Evolutionary conservation across 2,329 filamentous ascomycete genomes (phyloP), one percentile per base, ranked within the genome.

Genomic region (Penicillium decumbens): DNA sequence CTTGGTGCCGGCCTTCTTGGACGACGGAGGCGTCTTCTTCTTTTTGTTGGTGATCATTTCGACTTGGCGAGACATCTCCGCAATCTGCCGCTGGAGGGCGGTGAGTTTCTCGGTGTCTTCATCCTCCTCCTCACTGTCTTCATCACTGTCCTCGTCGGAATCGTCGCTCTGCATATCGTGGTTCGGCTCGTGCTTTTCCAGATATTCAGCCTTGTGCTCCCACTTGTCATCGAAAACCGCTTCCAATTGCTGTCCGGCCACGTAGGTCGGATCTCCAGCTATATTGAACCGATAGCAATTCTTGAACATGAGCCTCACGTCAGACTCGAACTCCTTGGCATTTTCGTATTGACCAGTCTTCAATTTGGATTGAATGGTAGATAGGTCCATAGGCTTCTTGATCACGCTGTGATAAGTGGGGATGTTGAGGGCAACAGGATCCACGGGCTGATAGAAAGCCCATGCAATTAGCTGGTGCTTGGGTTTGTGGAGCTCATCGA

Each of bases 231-330:
- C 83, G 70, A 95, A 96, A 1, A 92, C 65, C 4, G 81, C 79
- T 66, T 95, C 83, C 3, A 95, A 75, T 51, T 83, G 75, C 59
- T 87, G 83, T 10, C 89, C 92, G 57, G 86, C 77, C 27, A 77
- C 68, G 50, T 88, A 84, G 13, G 95, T 88, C 0, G 83, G 78
- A 55, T 95, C 89, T 7, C 83, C 84, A 0, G 80, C 75, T n/a
- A 84, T 82, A 60, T 98, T 98, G 79, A 97, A 98, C 55, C 86
- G 85, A 75, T 84, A 89, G 69, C 92, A 96, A 68, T 98, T 98
- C 59, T 82, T 79, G 63, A 96, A 85, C 58, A 97, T 91, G 49
- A 90, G 80, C 42, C 83, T 80, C 47, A 95, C 81, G 63, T 95
- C 91, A 50, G 80, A 80, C 64, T 95, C 87, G 60, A 97, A 89